A percentile compares a stretch with the other conserved stretches of the same genome.
Evolutionary conservation across 495 filamentous ascomycete genomes (phyloP).

Genomic region (Ramalina intermedia): DNA sequence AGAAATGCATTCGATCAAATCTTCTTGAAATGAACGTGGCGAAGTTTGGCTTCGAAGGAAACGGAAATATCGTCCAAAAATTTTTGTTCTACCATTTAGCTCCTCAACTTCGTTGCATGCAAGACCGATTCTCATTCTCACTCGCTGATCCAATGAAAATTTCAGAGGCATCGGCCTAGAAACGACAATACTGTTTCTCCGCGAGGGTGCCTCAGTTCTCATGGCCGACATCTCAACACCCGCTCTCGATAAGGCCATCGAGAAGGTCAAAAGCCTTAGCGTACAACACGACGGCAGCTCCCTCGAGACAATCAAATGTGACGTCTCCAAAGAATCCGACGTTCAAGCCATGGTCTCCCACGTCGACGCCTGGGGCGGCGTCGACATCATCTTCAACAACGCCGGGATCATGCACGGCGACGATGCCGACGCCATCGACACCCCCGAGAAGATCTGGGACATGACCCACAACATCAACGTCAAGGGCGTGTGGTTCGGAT

Average conservation of each 20-base stretch:
- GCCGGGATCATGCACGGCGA: slow-evolving; percentile 93
- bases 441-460: slow-evolving; percentile 88
- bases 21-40: no score
- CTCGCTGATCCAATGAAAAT: neutral
- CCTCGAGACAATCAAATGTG: slow-evolving; percentile 47
- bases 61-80: no score
- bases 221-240: slow-evolving; percentile 70
- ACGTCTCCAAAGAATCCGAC: slow-evolving; percentile 58
- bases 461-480: slow-evolving; percentile 90
- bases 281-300: slow-evolving; percentile 34
- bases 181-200: slow-evolving; percentile 79
- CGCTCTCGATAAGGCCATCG: slow-evolving; percentile 53
- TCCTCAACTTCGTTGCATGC: neutral
- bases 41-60: no score
- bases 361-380: slow-evolving; percentile 75
- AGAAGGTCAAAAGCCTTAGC: slow-evolving; percentile 51
- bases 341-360: slow-evolving; percentile 56
- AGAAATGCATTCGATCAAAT: no score
- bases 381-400: slow-evolving; percentile 97
- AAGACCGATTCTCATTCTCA: neutral
- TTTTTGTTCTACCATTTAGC: neutral
- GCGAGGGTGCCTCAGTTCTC: slow-evolving; percentile 77
- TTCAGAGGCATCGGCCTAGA: slow-evolving; percentile 87
- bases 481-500: slow-evolving; percentile 95
- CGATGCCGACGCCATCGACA: slow-evolving; percentile 74